Evolutionary conservation across 2,329 filamentous ascomycete genomes (phyloP).

Genomic region (Hortaea sp.): DNA sequence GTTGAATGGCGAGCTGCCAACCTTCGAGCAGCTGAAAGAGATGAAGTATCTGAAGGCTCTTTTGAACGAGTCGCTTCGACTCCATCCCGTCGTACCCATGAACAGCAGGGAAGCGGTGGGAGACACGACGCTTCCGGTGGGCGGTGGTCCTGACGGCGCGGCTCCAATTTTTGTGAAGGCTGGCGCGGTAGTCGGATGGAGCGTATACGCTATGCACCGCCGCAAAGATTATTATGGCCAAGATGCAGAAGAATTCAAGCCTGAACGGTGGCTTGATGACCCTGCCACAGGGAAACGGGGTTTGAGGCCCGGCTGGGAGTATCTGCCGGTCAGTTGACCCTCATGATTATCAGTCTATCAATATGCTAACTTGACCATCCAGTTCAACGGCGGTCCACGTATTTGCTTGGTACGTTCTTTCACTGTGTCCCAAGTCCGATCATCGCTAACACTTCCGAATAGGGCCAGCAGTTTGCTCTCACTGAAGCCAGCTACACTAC

Average conservation of each 20-base stretch:
- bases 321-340: constrained; percentile 25
- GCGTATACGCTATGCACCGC: constrained; percentile 62
- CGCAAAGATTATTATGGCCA: constrained; percentile 42
- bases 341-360: constrained; percentile 9
- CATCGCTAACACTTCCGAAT: not conserved
- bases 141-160: constrained; percentile 42
- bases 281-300: constrained; percentile 19
- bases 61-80: constrained; percentile 66
- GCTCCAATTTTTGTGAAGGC: constrained; percentile 57
- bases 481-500: constrained; percentile 68
- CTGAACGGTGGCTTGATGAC: constrained; percentile 29
- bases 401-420: constrained; percentile 19
- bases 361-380: constrained; percentile 4
- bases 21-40: constrained; percentile 26
- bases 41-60: constrained; percentile 42
- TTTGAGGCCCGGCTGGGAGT: constrained; percentile 26
- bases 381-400: constrained; percentile 28
- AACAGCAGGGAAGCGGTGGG: constrained; percentile 63
- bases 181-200: constrained; percentile 57
- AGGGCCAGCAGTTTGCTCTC: constrained; percentile 60
- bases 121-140: constrained; percentile 65
- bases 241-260: constrained; percentile 33
- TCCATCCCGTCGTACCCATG: constrained; percentile 71
- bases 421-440: too few relatives aligned
- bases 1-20: constrained; percentile 30